Evolutionary conservation across 371 early-diverging fungal genomes (phyloP), one percentile per base, ranked within the genome.

Genomic region (Mortierella polycephala): DNA sequence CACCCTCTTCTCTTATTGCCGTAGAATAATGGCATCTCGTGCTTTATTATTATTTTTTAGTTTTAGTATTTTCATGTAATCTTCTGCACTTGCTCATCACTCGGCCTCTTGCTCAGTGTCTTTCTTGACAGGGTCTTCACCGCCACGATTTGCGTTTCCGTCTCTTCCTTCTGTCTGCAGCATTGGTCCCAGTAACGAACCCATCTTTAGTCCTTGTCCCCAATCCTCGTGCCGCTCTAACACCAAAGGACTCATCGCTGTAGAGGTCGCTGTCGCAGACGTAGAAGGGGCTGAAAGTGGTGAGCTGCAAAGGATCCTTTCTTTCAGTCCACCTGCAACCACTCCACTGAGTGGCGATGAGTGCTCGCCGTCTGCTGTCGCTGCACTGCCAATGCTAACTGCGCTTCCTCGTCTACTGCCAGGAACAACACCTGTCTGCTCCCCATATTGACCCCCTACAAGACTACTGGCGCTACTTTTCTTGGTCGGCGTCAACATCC

Each of bases 201-300:
- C 76, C 64, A 76, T 59, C 57, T 62, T 66, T 40, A 76, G 46
- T 9, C 76, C 76, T 23, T 77, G 77, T 0, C 77, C 77, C 71
- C 71, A 71, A 47, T 77, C 71, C 12, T 60, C 77, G 40, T 71
- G 62, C 14, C 68, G 42, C n/a, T 77, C 79, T 52, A 72, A 52
- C 3, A 71, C 62, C 40, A 72, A 44, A 12, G 79, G 72, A 0
- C 65, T 68, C 13, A 77, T 65, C 1, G 30, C 30, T 30, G 30
- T 30, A 30, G 47, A 55, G n/a, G 47, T 46, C 41, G 44, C n/a
- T 20, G 57, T 7, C 16, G 41, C 18, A 16, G 57, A 42, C 13
- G 57, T 16, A 11, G 42, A 42, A 2, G 59, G 23, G 1, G 12
- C 18, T 6, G 59, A 20, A 58, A 11, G n/a, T 39, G n/a, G 56